Evolutionary conservation across 345 rosid species (phyloP).

Genomic region (Citrus inodora): DNA sequence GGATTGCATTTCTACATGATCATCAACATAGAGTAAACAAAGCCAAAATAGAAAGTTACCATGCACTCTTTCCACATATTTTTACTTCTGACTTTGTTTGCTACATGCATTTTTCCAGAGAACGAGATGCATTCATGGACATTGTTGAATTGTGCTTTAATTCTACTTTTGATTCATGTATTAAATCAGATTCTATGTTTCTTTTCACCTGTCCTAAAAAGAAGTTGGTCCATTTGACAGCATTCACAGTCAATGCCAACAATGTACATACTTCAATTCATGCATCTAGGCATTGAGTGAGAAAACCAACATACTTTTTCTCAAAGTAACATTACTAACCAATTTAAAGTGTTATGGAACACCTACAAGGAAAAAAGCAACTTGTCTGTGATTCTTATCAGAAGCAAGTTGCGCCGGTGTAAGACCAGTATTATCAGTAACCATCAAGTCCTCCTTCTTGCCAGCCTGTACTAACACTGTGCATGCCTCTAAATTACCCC

Average conservation of each 20-base stretch:
- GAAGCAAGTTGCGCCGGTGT: conserved; percentile 99
- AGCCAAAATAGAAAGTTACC: background rate
- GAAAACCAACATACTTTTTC: background rate
- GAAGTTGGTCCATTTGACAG: no score
- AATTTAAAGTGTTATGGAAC: conserved; percentile 36
- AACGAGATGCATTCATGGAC: background rate
- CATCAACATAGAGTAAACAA: background rate
- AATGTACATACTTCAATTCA: no score
- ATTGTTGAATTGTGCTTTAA: background rate
- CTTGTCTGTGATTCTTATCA: conserved; percentile 96
- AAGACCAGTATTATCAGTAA: conserved; percentile 88
- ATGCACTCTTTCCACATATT: background rate
- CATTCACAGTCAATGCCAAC: no score
- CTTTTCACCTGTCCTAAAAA: background rate
- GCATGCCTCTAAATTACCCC: conserved; percentile 99
- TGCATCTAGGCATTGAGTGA: background rate
- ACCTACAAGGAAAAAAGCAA: conserved; percentile 98
- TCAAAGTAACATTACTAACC: conserved; percentile 24
- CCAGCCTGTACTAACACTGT: conserved; percentile 98
- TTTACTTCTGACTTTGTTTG: background rate
- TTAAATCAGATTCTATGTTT: background rate
- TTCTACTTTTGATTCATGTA: background rate
- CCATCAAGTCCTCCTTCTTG: conserved; percentile 84
- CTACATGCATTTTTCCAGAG: background rate
- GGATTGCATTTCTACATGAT: background rate